These are phyloP conservation scores for Trichosanthes cucumerina DNA, from an alignment of 306 rosid species.

Conservation along the genomic window DNA sequence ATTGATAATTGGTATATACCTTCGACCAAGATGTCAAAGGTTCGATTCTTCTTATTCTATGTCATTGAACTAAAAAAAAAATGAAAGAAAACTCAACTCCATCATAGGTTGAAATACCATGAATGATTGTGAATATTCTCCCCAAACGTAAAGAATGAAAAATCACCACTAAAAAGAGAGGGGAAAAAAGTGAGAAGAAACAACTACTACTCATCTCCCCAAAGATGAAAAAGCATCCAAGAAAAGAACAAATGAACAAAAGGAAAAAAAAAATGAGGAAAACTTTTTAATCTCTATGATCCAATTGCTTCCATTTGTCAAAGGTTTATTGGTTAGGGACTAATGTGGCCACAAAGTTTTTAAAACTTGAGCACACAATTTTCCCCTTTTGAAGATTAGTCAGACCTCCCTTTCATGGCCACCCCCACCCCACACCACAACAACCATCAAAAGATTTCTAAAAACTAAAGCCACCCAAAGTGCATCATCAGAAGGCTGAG, in stretches of 20 bases:
- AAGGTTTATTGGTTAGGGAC: not conserved
- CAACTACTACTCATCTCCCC: too few species aligned
- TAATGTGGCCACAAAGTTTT: not conserved
- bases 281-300: too few species aligned
- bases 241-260: too few species aligned
- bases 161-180: not conserved
- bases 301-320: not conserved
- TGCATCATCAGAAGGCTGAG: not conserved
- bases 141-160: not conserved
- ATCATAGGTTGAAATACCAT: not conserved
- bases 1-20: too few species aligned
- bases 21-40: too few species aligned
- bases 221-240: too few species aligned
- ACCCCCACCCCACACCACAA: not conserved
- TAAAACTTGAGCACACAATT: not conserved
- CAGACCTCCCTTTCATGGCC: not conserved
- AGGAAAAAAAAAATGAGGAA: not conserved
- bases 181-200: too few species aligned
- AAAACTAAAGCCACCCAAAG: slow-evolving; percentile 6
- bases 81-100: too few species aligned
- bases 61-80: too few species aligned
- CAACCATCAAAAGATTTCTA: not conserved
- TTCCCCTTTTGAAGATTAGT: not conserved
- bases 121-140: not conserved
- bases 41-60: too few species aligned